Percentiles rank a stretch among this genome's conserved stretches.
Evolutionary conservation across 1,284 basidiomycete genomes (phyloP).

Genomic region (Erythrobasidium hasegawianum): DNA sequence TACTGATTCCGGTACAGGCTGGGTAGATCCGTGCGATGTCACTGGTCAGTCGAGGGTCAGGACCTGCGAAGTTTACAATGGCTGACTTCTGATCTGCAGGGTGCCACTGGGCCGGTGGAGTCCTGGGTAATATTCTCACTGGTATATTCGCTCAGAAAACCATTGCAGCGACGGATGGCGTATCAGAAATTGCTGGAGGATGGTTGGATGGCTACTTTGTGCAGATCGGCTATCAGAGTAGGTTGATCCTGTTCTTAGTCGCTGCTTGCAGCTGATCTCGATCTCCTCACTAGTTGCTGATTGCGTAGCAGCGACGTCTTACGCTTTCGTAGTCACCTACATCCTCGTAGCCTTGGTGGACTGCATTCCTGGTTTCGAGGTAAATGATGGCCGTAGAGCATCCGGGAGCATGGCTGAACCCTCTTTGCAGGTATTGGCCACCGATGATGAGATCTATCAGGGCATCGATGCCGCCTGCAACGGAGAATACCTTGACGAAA

Average conservation of each 20-base stretch:
- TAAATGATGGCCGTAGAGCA: no score
- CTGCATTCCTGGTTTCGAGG: constrained; percentile 21
- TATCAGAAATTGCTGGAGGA: constrained; percentile 67
- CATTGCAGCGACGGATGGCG: constrained; percentile 77
- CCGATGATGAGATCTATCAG: constrained; percentile 3
- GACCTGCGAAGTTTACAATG: no score
- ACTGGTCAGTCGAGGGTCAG: no score
- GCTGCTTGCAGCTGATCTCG: no score
- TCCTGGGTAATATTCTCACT: constrained; percentile 79
- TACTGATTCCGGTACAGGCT: constrained; percentile 51
- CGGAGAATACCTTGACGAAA: constrained; percentile 14
- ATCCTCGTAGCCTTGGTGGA: constrained; percentile 17
- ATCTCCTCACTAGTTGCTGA: constrained; percentile 13
- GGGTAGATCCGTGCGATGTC: constrained; percentile 60
- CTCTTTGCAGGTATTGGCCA: constrained; percentile 5
- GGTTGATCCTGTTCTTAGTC: no score
- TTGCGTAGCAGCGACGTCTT: constrained; percentile 6
- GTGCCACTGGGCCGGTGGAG: constrained; percentile 82
- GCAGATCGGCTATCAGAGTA: constrained; percentile 68
- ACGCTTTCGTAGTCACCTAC: constrained; percentile 18
- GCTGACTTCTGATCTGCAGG: constrained; percentile 61
- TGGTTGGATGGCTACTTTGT: constrained; percentile 81
- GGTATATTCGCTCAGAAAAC: constrained; percentile 80
- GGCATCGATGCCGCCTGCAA: constrained; percentile 17
- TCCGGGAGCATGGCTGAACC: background rate